Evolutionary conservation across 2,329 filamentous ascomycete genomes (phyloP).

Genomic region (Ceratocystis albifundus): DNA sequence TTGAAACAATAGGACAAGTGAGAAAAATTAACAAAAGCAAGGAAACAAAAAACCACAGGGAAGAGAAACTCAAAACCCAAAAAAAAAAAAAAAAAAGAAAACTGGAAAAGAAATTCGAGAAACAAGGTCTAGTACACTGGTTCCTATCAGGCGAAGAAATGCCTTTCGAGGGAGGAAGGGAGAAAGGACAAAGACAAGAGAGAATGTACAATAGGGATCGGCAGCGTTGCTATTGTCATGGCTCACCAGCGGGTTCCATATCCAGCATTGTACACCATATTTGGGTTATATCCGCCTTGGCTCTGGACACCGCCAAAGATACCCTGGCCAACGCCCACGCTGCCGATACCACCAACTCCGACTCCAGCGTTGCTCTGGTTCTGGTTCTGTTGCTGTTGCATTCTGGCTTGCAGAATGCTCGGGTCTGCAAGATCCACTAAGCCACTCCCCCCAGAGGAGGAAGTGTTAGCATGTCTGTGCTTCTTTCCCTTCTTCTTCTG

Average conservation of each 20-base stretch:
- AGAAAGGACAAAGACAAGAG: background rate
- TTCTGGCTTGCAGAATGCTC: slow-evolving; percentile 96
- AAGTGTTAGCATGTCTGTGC: slow-evolving; percentile 99
- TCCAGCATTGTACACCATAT: slow-evolving; percentile 57
- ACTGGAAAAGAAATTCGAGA: slow-evolving; percentile 25
- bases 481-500: slow-evolving; percentile 99
- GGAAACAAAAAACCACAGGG: slow-evolving; percentile 24
- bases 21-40: slow-evolving; percentile 11
- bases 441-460: slow-evolving; percentile 97
- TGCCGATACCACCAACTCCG: slow-evolving; percentile 23
- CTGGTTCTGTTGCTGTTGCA: slow-evolving; percentile 68
- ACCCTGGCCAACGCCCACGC: slow-evolving; percentile 54
- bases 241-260: slow-evolving; percentile 22
- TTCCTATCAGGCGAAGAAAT: slow-evolving; percentile 4
- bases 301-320: slow-evolving; percentile 68
- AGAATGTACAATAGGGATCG: background rate
- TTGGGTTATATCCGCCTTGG: slow-evolving; percentile 91
- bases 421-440: slow-evolving; percentile 99
- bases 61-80: slow-evolving; percentile 24
- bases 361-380: slow-evolving; percentile 66
- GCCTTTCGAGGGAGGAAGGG: slow-evolving; percentile 14
- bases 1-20: background rate
- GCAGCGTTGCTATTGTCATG: background rate
- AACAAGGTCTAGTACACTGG: background rate
- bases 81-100: slow-evolving; percentile 26